Evolutionary conservation across 208 protist species (phyloP), one percentile per base, ranked within the genome.

Genomic region (Leishmania tropica): DNA sequence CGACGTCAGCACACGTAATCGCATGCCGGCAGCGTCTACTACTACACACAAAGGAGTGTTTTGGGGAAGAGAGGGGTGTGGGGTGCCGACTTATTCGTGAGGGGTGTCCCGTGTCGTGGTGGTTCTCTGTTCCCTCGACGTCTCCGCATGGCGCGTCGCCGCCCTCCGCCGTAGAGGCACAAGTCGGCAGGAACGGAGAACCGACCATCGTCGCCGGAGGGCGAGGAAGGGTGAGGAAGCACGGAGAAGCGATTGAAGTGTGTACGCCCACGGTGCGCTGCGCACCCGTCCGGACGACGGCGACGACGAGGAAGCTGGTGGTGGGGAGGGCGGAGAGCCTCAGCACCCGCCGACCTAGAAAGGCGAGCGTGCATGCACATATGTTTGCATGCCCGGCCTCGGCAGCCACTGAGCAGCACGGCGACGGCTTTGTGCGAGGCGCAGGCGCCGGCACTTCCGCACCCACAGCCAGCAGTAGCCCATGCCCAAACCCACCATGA

Each of bases 381-480:
- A 7, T 72, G 62, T 19, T 24, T 71, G 42, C 47, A 42, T 3
- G 76, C 28, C 40, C 70, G 62, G 28, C 35, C 28, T 76, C 48
- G 13, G 37, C 35, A 51, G n/a, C 51, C 70, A 68, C 10, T 62
- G 74, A n/a, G 74, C 13, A 2, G 13, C 65, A 21, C 54, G 51
- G 17, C 45, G 60, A 15, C 84, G 65, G 15, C 45, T 11, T 5
- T 64, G 42, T 13, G 71, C n/a, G 19, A 60, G 74, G 31, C 35
- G 56, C 70, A 81, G 76, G 37, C 75, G 60, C 40, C 77, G 73
- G 2, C 72, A 64, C 54, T 60, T 71, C 81, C 75, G 70, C 60
- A 79, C 75, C 71, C 83, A 84, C 8, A 82, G 76, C 89, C 89
- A 93, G 0, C 81, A 13, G n/a, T 79, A 74, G 5, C 88, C 92